Evolutionary conservation across 176 grass and related monocot genomes (phyloP), one percentile per base, ranked within the genome.

Genomic region (Eleusine coracana): DNA sequence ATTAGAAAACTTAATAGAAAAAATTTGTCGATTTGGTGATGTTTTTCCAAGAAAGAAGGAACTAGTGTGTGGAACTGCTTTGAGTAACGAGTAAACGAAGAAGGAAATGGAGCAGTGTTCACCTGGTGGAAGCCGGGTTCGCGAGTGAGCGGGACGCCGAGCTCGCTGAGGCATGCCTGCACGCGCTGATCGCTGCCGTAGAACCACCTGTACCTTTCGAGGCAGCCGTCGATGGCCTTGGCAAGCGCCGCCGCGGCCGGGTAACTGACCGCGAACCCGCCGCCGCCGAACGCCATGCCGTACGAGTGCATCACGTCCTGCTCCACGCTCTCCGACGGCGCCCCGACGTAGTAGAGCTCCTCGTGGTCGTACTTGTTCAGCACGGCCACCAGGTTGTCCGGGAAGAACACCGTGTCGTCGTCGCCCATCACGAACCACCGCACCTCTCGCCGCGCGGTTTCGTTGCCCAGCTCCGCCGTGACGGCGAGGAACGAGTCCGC

Each of bases 121-220:
- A 95, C 96, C 89, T 98, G 96, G 83, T 98, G 96, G 82, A 98
- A 99, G 1, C 96, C 96, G n/a, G 78, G 91, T 79, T 99, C 96
- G 21, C 80, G 93, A 15, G 96, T 99, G 56, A 99, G 92, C 17
- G 93, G 96, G 37, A 99, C 29, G 51, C 96, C 96, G 31, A 99
- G 89, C 77, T 99, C 96, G 49, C 65, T 66, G 54, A 99, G 93
- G 86, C 96, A 99, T 59, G 91, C 88, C 50, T 92, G 85, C 2
- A 99, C 93, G 15, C 96, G 87, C 87, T 99, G 80, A 39, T 99
- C 93, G 74, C 96, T 96, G 85, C 96, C 96, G 85, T 96, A 96
- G 64, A 96, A 90, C 25, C 2, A 11, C 18, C 52, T 27, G 80
- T 99, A 99, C 0, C 93, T 87, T 20, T 95, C 82, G 13, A 99